Conservation (phyloP, 2,329 filamentous ascomycete species). For the Talaromyces verruculosus region DNA sequence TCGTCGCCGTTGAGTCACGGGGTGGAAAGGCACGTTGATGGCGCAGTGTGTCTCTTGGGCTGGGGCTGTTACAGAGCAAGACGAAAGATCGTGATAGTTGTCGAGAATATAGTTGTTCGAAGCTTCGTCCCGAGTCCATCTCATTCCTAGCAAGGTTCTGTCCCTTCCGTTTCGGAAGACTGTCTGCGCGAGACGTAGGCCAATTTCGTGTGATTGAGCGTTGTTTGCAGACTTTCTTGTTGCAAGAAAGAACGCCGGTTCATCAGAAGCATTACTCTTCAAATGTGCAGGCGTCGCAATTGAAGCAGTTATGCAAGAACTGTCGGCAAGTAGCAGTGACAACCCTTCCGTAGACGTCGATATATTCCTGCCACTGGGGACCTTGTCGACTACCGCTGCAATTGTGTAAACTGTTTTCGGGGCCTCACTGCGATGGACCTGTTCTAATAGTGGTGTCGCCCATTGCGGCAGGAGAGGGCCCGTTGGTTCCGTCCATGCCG, state of each 20-base stretch:
- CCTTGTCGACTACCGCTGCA: slow-evolving; percentile 39
- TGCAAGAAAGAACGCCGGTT: slow-evolving; percentile 36
- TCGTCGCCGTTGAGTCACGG: slow-evolving; percentile 38
- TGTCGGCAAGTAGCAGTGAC: slow-evolving; percentile 33
- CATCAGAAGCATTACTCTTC: slow-evolving; percentile 32
- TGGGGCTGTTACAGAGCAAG: slow-evolving; percentile 31
- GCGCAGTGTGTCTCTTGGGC: slow-evolving; percentile 24
- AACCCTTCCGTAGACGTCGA: slow-evolving; percentile 35
- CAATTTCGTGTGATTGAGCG: slow-evolving; percentile 33
- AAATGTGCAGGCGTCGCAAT: slow-evolving; percentile 30
- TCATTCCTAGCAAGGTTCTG: slow-evolving; percentile 40
- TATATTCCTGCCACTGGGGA: slow-evolving; percentile 24
- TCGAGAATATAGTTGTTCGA: slow-evolving; percentile 29
- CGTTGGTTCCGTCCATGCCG: slow-evolving; percentile 38
- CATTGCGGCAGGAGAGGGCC: slow-evolving; percentile 34
- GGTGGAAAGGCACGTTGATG: slow-evolving; percentile 36
- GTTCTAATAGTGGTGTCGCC: slow-evolving; percentile 29
- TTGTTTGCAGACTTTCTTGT: slow-evolving; percentile 21
- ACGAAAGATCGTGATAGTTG: slow-evolving; percentile 33
- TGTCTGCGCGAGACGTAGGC: slow-evolving; percentile 44
- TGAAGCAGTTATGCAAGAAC: slow-evolving; percentile 33
- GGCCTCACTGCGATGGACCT: slow-evolving; percentile 21
- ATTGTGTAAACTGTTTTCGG: slow-evolving; percentile 31
- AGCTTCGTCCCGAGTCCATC: slow-evolving; percentile 33
- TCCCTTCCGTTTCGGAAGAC: slow-evolving; percentile 45